Conservation (phyloP, 1,284 basidiomycete genomes). For the Fomitopsis betulina region DNA sequence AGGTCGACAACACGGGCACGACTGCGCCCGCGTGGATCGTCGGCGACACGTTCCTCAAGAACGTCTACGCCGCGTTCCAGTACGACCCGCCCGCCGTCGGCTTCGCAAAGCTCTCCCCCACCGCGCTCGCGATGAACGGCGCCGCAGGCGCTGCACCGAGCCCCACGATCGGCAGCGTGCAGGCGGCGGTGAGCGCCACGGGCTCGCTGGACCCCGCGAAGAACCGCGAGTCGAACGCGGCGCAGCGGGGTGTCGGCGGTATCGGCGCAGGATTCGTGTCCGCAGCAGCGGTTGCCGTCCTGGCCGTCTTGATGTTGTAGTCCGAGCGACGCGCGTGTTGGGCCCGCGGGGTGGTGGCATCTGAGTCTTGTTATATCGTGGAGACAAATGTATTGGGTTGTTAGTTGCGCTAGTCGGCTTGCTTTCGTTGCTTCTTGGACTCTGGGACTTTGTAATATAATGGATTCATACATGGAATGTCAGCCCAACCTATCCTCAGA, state of each 20-base stretch:
- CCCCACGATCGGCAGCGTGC: constrained; percentile 1
- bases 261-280: background rate
- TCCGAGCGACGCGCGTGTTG: background rate
- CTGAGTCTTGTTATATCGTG: background rate
- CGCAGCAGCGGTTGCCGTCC: background rate
- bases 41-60: constrained; percentile 36
- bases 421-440: background rate
- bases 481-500: too few relatives aligned
- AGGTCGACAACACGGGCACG: constrained; percentile 43
- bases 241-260: background rate
- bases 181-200: background rate
- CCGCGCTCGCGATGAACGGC: constrained; percentile 16
- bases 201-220: background rate
- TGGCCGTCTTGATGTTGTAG: background rate
- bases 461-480: background rate
- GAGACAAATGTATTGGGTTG: background rate
- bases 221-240: background rate
- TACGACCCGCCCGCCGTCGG: constrained; percentile 47
- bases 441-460: background rate
- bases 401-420: background rate
- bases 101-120: constrained; percentile 40
- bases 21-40: constrained; percentile 40
- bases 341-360: background rate
- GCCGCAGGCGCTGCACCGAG: background rate
- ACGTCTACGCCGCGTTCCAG: constrained; percentile 54